Conservation (phyloP, 306 rosid genomes). For the Malus fusca region DNA sequence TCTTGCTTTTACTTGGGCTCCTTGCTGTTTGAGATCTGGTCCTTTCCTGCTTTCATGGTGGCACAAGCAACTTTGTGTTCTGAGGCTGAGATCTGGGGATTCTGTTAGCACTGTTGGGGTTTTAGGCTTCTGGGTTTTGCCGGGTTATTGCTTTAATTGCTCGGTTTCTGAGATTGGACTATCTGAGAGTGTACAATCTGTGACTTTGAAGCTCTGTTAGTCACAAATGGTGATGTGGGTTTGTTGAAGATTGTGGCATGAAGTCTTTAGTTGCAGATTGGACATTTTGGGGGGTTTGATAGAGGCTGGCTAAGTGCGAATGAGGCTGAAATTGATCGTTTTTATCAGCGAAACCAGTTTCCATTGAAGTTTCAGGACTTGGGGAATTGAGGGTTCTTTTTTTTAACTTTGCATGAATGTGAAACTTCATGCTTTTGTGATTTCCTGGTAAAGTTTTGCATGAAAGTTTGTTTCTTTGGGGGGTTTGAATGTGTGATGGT, state of each 20-base stretch:
- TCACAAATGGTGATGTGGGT: slow-evolving; percentile 4
- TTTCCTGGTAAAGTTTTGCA: slow-evolving; percentile 3
- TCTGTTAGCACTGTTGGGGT: slow-evolving; percentile 9
- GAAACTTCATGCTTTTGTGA: slow-evolving; percentile 11
- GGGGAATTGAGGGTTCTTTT: slow-evolving; percentile 21
- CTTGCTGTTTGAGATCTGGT: slow-evolving; percentile 48
- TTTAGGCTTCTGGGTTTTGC: slow-evolving; percentile 25
- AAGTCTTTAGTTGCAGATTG: slow-evolving; percentile 26
- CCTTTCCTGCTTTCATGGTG: slow-evolving; percentile 25
- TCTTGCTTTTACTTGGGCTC: slow-evolving; percentile 19
- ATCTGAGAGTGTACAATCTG: slow-evolving; percentile 8
- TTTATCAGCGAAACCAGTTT: slow-evolving; percentile 62
- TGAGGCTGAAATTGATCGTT: slow-evolving; percentile 57
- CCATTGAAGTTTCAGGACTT: slow-evolving; percentile 47
- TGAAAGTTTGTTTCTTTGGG: slow-evolving; percentile 7
- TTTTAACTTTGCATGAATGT: slow-evolving; percentile 1
- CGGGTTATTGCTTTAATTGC: slow-evolving; percentile 6
- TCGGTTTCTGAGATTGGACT: slow-evolving; percentile 18
- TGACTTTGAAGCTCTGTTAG: not conserved
- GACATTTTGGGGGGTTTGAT: slow-evolving; percentile 33
- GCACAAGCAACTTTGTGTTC: slow-evolving; percentile 16
- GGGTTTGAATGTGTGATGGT: slow-evolving; percentile 36
- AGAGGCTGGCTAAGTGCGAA: slow-evolving; percentile 36
- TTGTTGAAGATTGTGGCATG: slow-evolving; percentile 26
- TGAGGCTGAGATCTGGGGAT: slow-evolving; percentile 53